Evolutionary conservation across 2,329 filamentous ascomycete species (phyloP).

Genomic region (Verticillium albo-atrum): DNA sequence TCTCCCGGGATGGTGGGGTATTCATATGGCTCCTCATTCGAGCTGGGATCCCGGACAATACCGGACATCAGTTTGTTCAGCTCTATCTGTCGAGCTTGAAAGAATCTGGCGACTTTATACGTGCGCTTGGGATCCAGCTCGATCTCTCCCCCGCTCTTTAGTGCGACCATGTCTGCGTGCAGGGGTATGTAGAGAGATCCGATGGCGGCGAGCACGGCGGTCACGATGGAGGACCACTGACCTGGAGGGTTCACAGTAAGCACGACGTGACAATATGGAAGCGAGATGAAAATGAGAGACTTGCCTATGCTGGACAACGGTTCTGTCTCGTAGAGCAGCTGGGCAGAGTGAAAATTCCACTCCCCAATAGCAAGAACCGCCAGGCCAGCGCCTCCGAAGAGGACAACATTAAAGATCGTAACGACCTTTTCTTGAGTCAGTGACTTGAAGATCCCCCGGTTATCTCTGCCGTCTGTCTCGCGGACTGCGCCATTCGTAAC

Average conservation of each 20-base stretch:
- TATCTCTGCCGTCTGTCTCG: no score
- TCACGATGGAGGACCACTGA: constrained; percentile 58
- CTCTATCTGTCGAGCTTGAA: no score
- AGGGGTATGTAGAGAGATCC: constrained; percentile 55
- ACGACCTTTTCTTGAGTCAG: constrained; percentile 45
- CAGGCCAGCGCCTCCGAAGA: constrained; percentile 54
- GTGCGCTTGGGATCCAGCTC: no score
- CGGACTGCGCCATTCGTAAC: no score
- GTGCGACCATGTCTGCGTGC: constrained; percentile 22
- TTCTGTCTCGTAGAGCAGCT: constrained; percentile 55
- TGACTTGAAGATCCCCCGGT: no score
- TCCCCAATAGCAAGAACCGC: constrained; percentile 59
- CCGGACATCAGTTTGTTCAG: no score
- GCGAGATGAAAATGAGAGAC: constrained; percentile 13
- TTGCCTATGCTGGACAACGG: constrained; percentile 56
- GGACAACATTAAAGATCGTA: constrained; percentile 45
- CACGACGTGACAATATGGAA: neutral
- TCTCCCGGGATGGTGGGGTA: no score
- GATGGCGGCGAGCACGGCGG: constrained; percentile 50
- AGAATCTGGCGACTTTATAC: no score
- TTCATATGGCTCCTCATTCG: no score
- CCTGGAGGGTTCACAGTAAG: no score
- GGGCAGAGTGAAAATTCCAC: constrained; percentile 56
- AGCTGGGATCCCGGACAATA: no score
- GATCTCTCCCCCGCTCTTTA: constrained; percentile 4